A percentile compares a stretch with the other conserved stretches of the same genome.
phyloP scores from a whole-genome alignment of 2,329 filamentous ascomycete species.

The Cladobotryum mycophilum region DNA sequence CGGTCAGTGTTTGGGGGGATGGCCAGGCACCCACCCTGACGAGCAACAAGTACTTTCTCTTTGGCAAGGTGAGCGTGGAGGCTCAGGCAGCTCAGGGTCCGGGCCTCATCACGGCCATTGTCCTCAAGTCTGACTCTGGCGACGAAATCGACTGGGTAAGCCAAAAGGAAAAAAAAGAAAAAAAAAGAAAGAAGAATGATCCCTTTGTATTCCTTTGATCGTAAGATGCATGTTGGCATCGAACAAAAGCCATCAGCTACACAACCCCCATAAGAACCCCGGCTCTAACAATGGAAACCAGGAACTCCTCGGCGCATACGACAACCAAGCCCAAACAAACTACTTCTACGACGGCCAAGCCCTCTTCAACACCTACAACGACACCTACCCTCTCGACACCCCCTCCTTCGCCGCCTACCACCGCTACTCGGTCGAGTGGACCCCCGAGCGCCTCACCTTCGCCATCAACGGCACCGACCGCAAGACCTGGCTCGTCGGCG shows the following conservation, averaged over 20 bases:
- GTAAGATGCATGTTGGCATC: no score
- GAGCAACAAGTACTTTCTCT: constrained; percentile 76
- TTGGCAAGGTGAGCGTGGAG: constrained; percentile 64
- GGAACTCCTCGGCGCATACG: constrained; percentile 24
- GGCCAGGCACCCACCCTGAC: constrained; percentile 57
- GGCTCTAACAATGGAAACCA: not conserved
- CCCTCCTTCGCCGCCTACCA: constrained; percentile 41
- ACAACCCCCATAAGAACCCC: no score
- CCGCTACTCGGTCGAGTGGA: constrained; percentile 66
- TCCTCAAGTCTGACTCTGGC: constrained; percentile 69
- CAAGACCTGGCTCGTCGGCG: constrained; percentile 33
- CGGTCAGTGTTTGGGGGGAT: constrained; percentile 50
- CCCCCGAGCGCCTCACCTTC: constrained; percentile 50
- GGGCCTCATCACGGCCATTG: constrained; percentile 71
- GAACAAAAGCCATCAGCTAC: no score
- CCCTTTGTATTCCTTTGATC: no score
- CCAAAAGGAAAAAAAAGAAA: not conserved
- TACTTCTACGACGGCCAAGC: constrained; percentile 67
- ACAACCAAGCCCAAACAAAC: constrained; percentile 66
- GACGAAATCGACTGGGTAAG: constrained; percentile 58
- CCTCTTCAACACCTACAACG: constrained; percentile 45
- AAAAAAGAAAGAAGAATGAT: not conserved
- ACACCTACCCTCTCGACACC: constrained; percentile 39
- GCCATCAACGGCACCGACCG: constrained; percentile 44
- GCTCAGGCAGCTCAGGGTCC: constrained; percentile 65